Base-by-base conservation (phyloP, 106 monocot species). In the Vanilla planifolia region DNA sequence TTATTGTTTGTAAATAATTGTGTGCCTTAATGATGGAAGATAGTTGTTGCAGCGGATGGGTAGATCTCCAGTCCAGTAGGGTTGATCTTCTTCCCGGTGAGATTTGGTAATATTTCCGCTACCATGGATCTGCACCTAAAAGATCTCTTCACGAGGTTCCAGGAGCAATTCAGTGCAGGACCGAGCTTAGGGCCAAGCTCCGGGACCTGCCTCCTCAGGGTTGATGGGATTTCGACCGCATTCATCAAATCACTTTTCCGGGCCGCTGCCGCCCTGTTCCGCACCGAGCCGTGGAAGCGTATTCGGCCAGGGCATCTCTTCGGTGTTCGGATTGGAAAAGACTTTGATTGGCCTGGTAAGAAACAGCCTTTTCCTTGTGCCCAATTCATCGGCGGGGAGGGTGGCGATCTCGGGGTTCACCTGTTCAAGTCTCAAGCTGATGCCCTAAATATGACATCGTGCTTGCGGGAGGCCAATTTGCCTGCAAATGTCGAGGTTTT, bases 241-340 rank as follows among this genome's bases (percentile, higher is more conserved):
- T 73, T 85, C 63, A 67, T 85, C 62, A 74, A 53, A 32, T 74
- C 71, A 35, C 66, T 85, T 39, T 85, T 71, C 71, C 62, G 58
- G 15, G 67, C 85, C 64, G 33, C 77, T 16, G 80, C 85, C 59
- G 77, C 85, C 53, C 74, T 85, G 35, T 73, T 43, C 74, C 80
- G 80, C 35, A 80, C 85, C 14, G 77, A 80, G 15, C 85, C 85
- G 8, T 85, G 85, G 85, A 70, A 68, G 41, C 70, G 80, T 8
- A 63, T 85, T 26, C 73, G 80, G 16, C 80, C 77, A 1, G 4
- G 26, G 17, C 73, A 80, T 33, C 74, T 85, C 37, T 67, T 85
- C 74, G 66, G 60, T 39, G 26, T 80, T 30, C 66, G 77, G 6
- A 62, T 80, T 43, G 80, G 80, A 33, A 77, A 73, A 37, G 85